These are phyloP conservation scores for Schrenkiella parvula DNA, from an alignment of 345 rosid genomes.

Conservation along the genomic window DNA sequence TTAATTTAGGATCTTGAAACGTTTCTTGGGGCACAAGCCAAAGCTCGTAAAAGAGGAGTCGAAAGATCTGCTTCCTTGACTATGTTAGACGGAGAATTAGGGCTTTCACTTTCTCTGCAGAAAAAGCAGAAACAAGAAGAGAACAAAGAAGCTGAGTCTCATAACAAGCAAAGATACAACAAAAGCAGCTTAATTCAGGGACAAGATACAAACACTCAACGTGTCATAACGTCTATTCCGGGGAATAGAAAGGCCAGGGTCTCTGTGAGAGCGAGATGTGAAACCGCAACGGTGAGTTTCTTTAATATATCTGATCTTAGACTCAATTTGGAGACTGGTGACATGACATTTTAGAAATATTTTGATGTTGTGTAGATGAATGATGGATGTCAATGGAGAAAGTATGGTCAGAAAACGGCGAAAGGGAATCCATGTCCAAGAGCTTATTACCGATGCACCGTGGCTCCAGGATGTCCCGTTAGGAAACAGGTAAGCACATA, in stretches of 20 bases:
- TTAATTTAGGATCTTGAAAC: slow-evolving; percentile 22
- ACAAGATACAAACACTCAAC: slow-evolving; percentile 9
- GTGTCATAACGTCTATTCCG: slow-evolving; percentile 8
- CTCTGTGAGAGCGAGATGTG: slow-evolving; percentile 81
- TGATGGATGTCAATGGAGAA: slow-evolving; percentile 98
- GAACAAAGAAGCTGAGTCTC: slow-evolving; percentile 16
- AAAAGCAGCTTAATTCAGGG: neutral
- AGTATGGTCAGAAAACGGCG: slow-evolving; percentile 89
- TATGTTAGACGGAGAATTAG: slow-evolving; percentile 15
- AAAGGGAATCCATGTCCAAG: slow-evolving; percentile 96
- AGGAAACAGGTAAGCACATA: slow-evolving; percentile 67
- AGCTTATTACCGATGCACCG: slow-evolving; percentile 91
- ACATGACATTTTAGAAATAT: neutral
- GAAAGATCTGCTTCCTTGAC: slow-evolving; percentile 3
- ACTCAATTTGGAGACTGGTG: neutral
- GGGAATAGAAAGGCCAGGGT: slow-evolving; percentile 71
- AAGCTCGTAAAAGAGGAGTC: slow-evolving; percentile 11
- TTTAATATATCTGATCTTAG: neutral
- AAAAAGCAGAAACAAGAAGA: slow-evolving; percentile 22
- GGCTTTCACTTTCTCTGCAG: slow-evolving; percentile 32
- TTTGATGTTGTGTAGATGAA: slow-evolving; percentile 43
- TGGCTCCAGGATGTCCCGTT: slow-evolving; percentile 61
- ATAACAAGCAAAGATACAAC: slow-evolving; percentile 13
- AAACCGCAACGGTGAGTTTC: slow-evolving; percentile 61
- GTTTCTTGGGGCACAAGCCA: slow-evolving; percentile 25